These are phyloP conservation scores for Eimeria falciformis DNA, from an alignment of 169 alveolate genomes.

Conservation along the genomic window DNA sequence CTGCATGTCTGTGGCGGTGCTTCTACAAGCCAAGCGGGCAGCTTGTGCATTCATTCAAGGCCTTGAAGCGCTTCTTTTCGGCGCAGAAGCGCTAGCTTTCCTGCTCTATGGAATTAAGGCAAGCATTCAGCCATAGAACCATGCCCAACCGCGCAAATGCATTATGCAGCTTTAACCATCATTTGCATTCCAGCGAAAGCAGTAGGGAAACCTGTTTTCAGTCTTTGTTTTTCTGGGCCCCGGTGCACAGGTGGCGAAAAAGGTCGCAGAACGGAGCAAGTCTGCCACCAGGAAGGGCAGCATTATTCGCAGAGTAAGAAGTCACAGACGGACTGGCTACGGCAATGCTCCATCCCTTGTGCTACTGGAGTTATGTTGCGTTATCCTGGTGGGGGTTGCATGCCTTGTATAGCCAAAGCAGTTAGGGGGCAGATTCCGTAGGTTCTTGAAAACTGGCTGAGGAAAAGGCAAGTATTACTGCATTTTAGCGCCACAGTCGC, in stretches of 20 bases:
- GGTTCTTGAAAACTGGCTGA: no score
- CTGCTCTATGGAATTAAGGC: conserved; percentile 73
- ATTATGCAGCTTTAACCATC: no score
- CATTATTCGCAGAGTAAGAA: conserved; percentile 58
- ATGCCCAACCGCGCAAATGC: background rate
- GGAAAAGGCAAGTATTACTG: no score
- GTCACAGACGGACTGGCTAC: no score
- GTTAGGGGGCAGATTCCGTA: no score
- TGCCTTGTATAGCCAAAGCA: no score
- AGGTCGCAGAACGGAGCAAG: conserved; percentile 65
- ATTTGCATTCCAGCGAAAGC: no score
- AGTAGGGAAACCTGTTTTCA: no score
- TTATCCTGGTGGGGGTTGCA: no score
- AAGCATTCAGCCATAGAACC: background rate
- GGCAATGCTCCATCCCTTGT: no score
- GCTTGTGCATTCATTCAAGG: conserved; percentile 63
- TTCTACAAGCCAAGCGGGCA: conserved; percentile 75
- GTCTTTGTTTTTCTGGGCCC: background rate
- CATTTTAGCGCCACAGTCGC: no score
- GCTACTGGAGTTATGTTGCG: no score
- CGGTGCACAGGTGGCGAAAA: conserved; percentile 69
- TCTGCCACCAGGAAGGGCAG: conserved; percentile 70
- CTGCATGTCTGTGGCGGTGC: conserved; percentile 60
- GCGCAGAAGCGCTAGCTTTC: conserved; percentile 66
- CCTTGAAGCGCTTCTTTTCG: conserved; percentile 56